These are phyloP conservation scores for Phanerodontia chrysosporium DNA, from an alignment of 768 basidiomycete genomes.

Conservation along the genomic window DNA sequence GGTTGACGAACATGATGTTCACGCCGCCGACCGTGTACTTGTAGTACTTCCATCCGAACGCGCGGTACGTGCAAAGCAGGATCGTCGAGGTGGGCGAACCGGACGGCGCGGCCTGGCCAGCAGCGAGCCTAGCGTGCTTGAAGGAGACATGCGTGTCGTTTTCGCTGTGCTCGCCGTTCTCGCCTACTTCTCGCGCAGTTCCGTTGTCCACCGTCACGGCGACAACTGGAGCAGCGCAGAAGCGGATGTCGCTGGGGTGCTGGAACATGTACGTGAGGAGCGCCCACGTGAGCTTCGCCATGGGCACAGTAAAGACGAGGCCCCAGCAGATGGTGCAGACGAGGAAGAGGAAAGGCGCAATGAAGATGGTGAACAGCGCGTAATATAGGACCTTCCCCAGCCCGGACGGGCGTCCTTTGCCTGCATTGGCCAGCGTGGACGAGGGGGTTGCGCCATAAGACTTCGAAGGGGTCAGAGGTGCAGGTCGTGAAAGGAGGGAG, in stretches of 20 bases:
- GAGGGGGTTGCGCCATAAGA: constrained; percentile 63
- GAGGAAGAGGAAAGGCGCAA: constrained; percentile 84
- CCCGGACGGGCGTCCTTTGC: constrained; percentile 31
- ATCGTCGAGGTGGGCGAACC: constrained; percentile 83
- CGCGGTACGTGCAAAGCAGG: constrained; percentile 90
- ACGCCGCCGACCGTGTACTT: constrained; percentile 99
- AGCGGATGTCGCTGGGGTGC: constrained; percentile 82
- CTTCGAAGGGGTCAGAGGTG: constrained; percentile 35
- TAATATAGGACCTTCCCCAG: constrained; percentile 81
- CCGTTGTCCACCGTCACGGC: constrained; percentile 39
- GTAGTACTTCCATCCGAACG: constrained; percentile 88
- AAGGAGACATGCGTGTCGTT: constrained; percentile 49
- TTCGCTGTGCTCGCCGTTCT: constrained; percentile 16
- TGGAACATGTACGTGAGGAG: constrained; percentile 77
- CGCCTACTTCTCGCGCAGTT: constrained; percentile 26
- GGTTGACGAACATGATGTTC: constrained; percentile 97
- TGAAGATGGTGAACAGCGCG: constrained; percentile 66
- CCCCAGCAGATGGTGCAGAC: constrained; percentile 93
- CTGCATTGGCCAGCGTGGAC: constrained; percentile 14
- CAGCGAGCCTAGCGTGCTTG: constrained; percentile 70
- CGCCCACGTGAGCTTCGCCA: constrained; percentile 98
- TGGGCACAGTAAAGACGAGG: constrained; percentile 92
- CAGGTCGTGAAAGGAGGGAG: constrained; percentile 28
- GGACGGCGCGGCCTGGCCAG: constrained; percentile 86
- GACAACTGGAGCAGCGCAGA: constrained; percentile 83